Percentiles rank a stretch among this genome's conserved stretches.
Conservation (phyloP, 1,139 yeast genomes). For the Yamadazyma songkhlaensis region DNA sequence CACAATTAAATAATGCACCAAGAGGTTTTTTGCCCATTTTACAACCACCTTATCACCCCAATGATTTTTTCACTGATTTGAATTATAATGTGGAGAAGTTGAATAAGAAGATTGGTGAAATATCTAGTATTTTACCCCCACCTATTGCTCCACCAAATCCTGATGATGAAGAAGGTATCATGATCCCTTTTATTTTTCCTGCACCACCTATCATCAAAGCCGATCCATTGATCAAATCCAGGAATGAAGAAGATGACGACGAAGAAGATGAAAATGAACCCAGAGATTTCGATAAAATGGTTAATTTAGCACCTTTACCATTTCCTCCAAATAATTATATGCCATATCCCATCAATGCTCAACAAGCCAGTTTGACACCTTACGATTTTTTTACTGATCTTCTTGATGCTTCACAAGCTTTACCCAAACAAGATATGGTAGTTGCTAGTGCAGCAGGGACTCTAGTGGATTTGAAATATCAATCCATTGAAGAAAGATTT, state of each 20-base stretch:
- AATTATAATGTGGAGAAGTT: constrained; percentile 14
- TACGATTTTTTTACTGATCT: constrained; percentile 35
- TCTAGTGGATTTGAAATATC: constrained; percentile 34
- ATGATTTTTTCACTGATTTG: constrained; percentile 38
- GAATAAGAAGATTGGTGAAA: constrained; percentile 25
- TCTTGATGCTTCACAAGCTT: constrained; percentile 34
- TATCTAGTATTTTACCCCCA: constrained; percentile 37
- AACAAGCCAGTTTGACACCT: constrained; percentile 35
- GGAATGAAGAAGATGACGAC: constrained; percentile 5
- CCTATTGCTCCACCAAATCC: constrained; percentile 36
- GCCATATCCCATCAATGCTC: constrained; percentile 46
- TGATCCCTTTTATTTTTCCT: constrained; percentile 48
- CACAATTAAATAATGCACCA: constrained; percentile 26
- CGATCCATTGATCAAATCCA: constrained; percentile 16
- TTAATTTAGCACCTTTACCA: constrained; percentile 43
- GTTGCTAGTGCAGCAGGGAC: constrained; percentile 51
- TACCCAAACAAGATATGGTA: constrained; percentile 47
- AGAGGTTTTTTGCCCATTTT: constrained; percentile 37
- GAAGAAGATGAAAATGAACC: constrained; percentile 1
- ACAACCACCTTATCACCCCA: constrained; percentile 25
- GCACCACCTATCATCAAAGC: constrained; percentile 38
- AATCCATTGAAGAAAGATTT: constrained; percentile 36
- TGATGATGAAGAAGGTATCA: constrained; percentile 23
- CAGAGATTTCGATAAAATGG: constrained; percentile 10
- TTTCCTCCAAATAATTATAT: constrained; percentile 49